Evolutionary conservation across 1,139 yeast genomes (phyloP), one percentile per base, ranked within the genome.

Genomic region (Candida glucosophila): DNA sequence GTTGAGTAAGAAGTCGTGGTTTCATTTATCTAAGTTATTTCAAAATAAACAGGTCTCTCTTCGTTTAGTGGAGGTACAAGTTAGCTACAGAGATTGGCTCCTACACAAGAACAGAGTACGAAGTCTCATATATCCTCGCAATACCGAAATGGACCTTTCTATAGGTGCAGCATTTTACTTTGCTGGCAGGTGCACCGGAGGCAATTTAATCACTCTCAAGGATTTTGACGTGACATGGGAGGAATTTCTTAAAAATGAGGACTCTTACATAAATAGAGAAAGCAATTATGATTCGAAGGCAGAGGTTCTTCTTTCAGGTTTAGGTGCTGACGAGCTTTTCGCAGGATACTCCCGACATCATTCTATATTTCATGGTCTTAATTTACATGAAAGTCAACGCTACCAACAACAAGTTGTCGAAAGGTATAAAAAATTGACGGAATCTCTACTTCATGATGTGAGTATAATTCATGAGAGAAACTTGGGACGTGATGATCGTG

Each of bases 321-420:
- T 90, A n/a, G 99, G 99, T 1, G 98, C 98, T 0, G 99, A 90
- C 52, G 98, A 90, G 51, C 56, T 72, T 15, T 86, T 81, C 58
- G 99, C 94, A 0, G 99, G 99, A 0, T 90, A 90, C 48, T 81
- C 85, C 2, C 54, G 93, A 19, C 93, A 82, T 43, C 76, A 73
- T 29, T 55, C 73, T 17, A 47, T 70, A 2, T 70, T 71, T 39
- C 52, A 63, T 7, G 37, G 41, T 6, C 16, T 28, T 15, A 30
- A 53, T 1, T 37, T 22, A 15, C 44, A 40, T 5, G 45, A 45
- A 2, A 37, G 48, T 0, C 26, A 30, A 1, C 14, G 22, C 10
- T 28, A 24, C 16, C 43, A 38, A 17, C 43, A 43, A 5, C 40
- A 43, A 5, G 31, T 41, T 2, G 31, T 22, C 0, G 31, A 34